A percentile compares a stretch with the other conserved stretches of the same genome.
phyloP scores from a whole-genome alignment of 108 stramenopile species.

The Nannochloropsis granulata region DNA sequence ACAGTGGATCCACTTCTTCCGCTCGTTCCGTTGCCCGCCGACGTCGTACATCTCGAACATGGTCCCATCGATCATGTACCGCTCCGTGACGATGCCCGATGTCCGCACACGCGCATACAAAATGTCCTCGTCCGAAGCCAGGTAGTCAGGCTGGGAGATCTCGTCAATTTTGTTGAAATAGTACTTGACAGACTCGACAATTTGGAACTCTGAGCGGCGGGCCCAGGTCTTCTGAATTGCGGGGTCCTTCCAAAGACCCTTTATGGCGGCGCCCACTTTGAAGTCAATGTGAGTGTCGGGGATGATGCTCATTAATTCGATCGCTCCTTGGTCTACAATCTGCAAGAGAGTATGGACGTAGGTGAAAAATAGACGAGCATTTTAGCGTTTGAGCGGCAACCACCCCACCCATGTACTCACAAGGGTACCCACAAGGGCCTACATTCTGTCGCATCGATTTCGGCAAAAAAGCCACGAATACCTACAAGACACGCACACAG shows the following conservation, averaged over 20 bases:
- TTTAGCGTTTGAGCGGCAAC: not conserved
- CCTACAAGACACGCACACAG: too few species aligned
- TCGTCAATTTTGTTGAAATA: conserved; percentile 43
- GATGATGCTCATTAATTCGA: conserved; percentile 16
- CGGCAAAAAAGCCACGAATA: too few species aligned
- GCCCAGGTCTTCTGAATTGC: conserved; percentile 39
- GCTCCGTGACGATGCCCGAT: conserved; percentile 42
- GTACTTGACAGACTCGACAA: conserved; percentile 44
- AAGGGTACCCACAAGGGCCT: too few species aligned
- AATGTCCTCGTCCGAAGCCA: conserved; percentile 40
- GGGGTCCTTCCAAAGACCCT: conserved; percentile 34
- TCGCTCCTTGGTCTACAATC: conserved; percentile 21
- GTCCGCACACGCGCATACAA: conserved; percentile 44
- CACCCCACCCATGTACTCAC: not conserved
- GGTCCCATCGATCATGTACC: conserved; percentile 41
- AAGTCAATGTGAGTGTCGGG: conserved; percentile 35
- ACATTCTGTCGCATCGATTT: too few species aligned
- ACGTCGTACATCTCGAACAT: conserved; percentile 48
- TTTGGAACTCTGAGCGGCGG: conserved; percentile 37
- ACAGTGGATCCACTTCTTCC: conserved; percentile 49
- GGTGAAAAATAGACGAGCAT: not conserved
- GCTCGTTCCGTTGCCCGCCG: conserved; percentile 48
- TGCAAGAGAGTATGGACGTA: not conserved
- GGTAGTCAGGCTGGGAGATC: conserved; percentile 34
- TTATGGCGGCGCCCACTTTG: conserved; percentile 28